Base-by-base conservation (phyloP, 192 early-diverging fungal species). In the Backusella parvicylindrica region DNA sequence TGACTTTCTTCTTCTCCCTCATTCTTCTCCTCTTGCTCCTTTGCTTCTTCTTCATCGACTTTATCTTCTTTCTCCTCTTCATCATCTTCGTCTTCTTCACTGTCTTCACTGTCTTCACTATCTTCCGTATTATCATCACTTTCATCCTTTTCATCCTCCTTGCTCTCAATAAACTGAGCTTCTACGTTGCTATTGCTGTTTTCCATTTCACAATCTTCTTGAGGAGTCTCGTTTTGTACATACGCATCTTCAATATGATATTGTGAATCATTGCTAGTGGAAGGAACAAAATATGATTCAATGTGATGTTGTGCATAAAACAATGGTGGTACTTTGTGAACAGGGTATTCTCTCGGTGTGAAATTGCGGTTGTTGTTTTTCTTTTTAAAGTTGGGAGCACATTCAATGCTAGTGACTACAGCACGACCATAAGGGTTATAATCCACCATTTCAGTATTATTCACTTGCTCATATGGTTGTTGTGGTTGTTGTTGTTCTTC, bases 261-360 rank as follows among this genome's bases (percentile, higher is more conserved):
- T 2, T 37, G 28, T 43, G 15, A 2, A 40, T 40, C 37, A 26
- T 31, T 15, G 1, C 26, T 64, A 21, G 7, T 50, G 6, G 18
- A 23, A 60, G 53, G 21, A 1, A 12, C 12, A 26, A 12, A 60
- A 60, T 60, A 60, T 8, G 53, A 28, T 26, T 60, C 53, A n/a
- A 60, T 26, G 13, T 23, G 23, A 28, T 60, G 53, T 28, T 60
- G 53, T n/a, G 68, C 68, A 70, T 70, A 70, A 41, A 70, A 70
- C 11, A 70, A 6, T 5, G 23, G 38, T 31, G 68, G 38, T 16
- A 43, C 37, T 41, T 23, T 26, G 40, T 70, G 68, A 47, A 70
- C 40, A 43, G 68, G 68, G n/a, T 70, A 70, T 30, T 70, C 41
- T 32, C 40, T 35, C 3, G 66, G 66, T 33, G 26, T 60, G 11